phyloP scores from a whole-genome alignment of 148 eudicot species.

The Gaultheria prostrata region DNA sequence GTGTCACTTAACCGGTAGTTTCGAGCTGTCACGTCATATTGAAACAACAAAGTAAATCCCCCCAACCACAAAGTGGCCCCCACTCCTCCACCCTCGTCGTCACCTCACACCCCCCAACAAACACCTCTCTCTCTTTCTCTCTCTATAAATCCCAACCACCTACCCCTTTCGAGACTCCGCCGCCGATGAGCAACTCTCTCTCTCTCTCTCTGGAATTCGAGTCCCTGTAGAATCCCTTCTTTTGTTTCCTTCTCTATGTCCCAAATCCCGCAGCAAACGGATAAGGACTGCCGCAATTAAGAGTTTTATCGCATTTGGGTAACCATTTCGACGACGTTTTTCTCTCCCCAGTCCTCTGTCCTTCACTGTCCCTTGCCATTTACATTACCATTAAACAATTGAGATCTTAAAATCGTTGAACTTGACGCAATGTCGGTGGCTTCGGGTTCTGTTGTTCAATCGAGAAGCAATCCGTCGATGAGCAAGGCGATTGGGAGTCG shows the following conservation, averaged over 20 bases:
- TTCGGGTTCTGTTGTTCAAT: slow-evolving; percentile 39
- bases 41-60: neutral
- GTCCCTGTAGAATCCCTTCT: no score
- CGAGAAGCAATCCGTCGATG: slow-evolving; percentile 20
- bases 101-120: neutral
- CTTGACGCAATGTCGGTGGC: slow-evolving; percentile 41
- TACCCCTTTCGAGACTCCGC: neutral
- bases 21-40: neutral
- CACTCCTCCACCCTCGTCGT: neutral
- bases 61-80: neutral
- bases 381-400: neutral
- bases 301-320: neutral
- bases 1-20: neutral
- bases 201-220: neutral
- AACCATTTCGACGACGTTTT: neutral
- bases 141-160: neutral
- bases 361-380: neutral
- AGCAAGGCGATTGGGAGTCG: slow-evolving; percentile 20
- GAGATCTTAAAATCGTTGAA: neutral
- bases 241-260: neutral
- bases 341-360: neutral
- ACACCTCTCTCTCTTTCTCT: neutral
- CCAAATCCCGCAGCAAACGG: neutral
- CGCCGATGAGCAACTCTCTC: neutral
- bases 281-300: slow-evolving; percentile 1